A percentile compares a stretch with the other conserved stretches of the same genome.
Conservation (phyloP, 169 alveolate species). For the Eimeria falciformis region DNA sequence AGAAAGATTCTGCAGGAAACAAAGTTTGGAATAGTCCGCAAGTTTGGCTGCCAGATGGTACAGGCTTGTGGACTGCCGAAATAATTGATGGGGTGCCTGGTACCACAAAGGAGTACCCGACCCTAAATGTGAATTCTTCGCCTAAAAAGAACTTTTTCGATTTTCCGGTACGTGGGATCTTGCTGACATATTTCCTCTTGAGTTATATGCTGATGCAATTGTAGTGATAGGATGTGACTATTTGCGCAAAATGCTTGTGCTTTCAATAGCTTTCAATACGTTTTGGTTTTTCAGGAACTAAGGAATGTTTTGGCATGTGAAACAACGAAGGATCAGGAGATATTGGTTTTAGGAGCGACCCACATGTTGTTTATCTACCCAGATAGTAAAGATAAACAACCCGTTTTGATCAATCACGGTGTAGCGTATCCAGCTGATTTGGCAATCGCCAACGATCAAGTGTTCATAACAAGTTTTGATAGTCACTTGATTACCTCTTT, state of each 20-base stretch:
- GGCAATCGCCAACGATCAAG: slow-evolving; percentile 35
- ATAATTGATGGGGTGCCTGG: slow-evolving; percentile 42
- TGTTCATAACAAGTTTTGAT: slow-evolving; percentile 66
- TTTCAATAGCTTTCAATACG: neutral
- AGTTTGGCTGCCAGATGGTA: slow-evolving; percentile 77
- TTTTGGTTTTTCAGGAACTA: slow-evolving; percentile 23
- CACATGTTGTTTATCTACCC: slow-evolving; percentile 43
- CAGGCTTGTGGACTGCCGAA: slow-evolving; percentile 69
- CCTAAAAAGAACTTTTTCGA: slow-evolving; percentile 20
- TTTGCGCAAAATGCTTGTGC: neutral
- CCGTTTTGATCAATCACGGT: slow-evolving; percentile 15
- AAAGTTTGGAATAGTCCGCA: slow-evolving; percentile 26
- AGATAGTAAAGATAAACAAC: neutral
- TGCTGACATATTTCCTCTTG: neutral
- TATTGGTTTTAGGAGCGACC: slow-evolving; percentile 65
- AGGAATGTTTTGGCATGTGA: slow-evolving; percentile 70
- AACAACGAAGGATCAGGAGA: slow-evolving; percentile 35
- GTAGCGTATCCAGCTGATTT: slow-evolving; percentile 70
- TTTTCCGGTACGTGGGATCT: neutral
- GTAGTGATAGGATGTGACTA: too few relatives aligned
- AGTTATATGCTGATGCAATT: neutral
- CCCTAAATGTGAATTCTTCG: slow-evolving; percentile 8
- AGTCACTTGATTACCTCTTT: slow-evolving; percentile 63
- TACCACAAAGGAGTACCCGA: neutral
- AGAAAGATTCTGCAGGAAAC: neutral